These are phyloP conservation scores for Castanea crenata DNA, from an alignment of 306 rosid genomes.

Conservation along the genomic window DNA sequence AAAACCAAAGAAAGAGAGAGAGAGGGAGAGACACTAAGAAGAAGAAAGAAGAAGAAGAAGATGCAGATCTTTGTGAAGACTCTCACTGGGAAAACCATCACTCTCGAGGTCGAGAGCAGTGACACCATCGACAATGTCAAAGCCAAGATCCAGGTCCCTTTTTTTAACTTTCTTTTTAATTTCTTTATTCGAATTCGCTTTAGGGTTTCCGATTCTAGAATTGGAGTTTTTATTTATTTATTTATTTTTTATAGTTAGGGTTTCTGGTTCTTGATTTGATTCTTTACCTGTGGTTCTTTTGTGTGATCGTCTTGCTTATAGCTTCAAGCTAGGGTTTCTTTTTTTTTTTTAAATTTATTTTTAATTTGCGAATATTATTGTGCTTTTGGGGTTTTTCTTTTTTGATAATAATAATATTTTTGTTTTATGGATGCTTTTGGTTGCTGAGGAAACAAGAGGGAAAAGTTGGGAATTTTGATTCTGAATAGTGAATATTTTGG, in stretches of 20 bases:
- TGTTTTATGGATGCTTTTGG: no score
- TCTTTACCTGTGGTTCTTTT: background rate
- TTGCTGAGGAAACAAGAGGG: no score
- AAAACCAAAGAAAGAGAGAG: no score
- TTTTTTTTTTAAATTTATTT: background rate
- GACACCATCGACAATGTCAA: slow-evolving; percentile 9
- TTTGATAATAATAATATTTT: no score
- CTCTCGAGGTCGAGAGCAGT: slow-evolving; percentile 13
- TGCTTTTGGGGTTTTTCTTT: background rate
- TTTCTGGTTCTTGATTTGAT: background rate
- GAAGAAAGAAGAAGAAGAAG: background rate
- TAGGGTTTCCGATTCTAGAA: background rate
- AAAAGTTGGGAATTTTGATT: no score
- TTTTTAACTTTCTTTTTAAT: background rate
- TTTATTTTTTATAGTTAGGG: background rate
- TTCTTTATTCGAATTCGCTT: background rate
- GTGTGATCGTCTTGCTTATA: background rate
- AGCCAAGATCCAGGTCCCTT: background rate
- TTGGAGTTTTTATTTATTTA: background rate
- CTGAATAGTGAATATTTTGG: no score
- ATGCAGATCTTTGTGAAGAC: slow-evolving; percentile 11
- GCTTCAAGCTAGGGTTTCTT: background rate
- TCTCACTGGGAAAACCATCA: slow-evolving; percentile 4
- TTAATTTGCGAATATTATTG: background rate
- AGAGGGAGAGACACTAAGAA: no score